These are phyloP conservation scores for Lithospermum erythrorhizon DNA, from an alignment of 257 asterid genomes.

Conservation along the genomic window DNA sequence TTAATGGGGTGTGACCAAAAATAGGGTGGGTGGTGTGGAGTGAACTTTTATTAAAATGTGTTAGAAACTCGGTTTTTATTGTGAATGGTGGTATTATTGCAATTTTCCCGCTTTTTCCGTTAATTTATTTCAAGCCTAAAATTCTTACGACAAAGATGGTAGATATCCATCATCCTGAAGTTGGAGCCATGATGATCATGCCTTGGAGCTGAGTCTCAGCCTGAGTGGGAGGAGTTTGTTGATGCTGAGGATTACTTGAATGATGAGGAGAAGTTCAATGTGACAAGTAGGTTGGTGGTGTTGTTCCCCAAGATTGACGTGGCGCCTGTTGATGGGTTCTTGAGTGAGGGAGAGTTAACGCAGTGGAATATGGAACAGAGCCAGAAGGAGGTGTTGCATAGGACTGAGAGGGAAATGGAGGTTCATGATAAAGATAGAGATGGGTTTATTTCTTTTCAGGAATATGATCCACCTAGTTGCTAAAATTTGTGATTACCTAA, in stretches of 20 bases:
- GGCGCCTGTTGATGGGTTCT: conserved; percentile 60
- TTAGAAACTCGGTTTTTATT: no score
- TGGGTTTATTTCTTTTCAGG: conserved; percentile 65
- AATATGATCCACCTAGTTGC: conserved; percentile 91
- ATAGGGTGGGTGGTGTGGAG: no score
- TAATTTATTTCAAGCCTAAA: no score
- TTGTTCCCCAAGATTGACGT: conserved; percentile 86
- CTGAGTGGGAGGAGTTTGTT: conserved; percentile 95
- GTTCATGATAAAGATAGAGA: conserved; percentile 81
- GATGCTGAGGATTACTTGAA: conserved; percentile 89
- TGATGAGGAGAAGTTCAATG: conserved; percentile 84
- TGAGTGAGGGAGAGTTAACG: conserved; percentile 63
- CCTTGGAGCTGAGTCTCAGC: conserved; percentile 53
- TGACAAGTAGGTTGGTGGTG: conserved; percentile 62
- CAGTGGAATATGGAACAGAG: conserved; percentile 79
- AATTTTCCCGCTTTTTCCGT: no score
- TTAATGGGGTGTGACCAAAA: no score
- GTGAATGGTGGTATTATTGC: no score
- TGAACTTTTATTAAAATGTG: no score
- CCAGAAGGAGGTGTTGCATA: conserved; percentile 67
- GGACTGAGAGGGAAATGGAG: conserved; percentile 82
- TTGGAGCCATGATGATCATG: conserved; percentile 22
- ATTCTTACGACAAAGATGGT: no score
- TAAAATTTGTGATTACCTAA: conserved; percentile 39
- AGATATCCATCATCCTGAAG: conserved; percentile 44